These are phyloP conservation scores for Diaporthe sp. DNA, from an alignment of 2,329 filamentous ascomycete genomes.

Conservation along the genomic window DNA sequence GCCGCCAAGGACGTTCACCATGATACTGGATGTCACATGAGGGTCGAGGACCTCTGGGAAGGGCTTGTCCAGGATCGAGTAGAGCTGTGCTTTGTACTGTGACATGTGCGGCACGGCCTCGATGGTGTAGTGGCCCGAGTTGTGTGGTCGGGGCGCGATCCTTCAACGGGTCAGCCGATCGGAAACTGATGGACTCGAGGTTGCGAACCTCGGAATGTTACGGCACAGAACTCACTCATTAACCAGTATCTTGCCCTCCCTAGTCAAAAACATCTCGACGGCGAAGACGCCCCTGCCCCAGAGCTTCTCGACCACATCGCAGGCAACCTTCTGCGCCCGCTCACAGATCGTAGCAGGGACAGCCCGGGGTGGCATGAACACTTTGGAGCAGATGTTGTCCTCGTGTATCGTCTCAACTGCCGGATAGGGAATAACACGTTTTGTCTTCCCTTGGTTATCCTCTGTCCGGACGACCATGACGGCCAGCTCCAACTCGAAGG, in stretches of 20 bases:
- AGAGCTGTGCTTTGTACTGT: constrained; percentile 91
- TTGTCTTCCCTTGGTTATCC: constrained; percentile 65
- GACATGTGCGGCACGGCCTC: constrained; percentile 88
- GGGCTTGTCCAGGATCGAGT: constrained; percentile 76
- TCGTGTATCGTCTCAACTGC: constrained; percentile 95
- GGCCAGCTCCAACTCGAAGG: constrained; percentile 87
- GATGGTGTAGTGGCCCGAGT: constrained; percentile 95
- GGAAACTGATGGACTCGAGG: constrained; percentile 30
- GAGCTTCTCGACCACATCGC: constrained; percentile 81
- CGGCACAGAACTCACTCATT: not conserved
- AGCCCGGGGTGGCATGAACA: constrained; percentile 84
- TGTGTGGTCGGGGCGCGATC: constrained; percentile 84
- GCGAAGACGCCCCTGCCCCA: constrained; percentile 94
- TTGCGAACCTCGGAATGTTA: not conserved
- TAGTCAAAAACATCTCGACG: constrained; percentile 92
- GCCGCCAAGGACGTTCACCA: constrained; percentile 85
- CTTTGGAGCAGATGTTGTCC: constrained; percentile 93
- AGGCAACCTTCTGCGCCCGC: constrained; percentile 80
- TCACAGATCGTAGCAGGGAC: constrained; percentile 70
- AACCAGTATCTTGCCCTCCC: constrained; percentile 63
- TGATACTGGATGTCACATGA: constrained; percentile 72
- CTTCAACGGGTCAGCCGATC: constrained; percentile 45
- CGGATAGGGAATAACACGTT: constrained; percentile 77
- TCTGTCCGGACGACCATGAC: constrained; percentile 96
- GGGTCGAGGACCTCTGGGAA: constrained; percentile 68